Evolutionary conservation across 345 rosid genomes (phyloP), one percentile per base, ranked within the genome.

Genomic region (Mercurialis annua): DNA sequence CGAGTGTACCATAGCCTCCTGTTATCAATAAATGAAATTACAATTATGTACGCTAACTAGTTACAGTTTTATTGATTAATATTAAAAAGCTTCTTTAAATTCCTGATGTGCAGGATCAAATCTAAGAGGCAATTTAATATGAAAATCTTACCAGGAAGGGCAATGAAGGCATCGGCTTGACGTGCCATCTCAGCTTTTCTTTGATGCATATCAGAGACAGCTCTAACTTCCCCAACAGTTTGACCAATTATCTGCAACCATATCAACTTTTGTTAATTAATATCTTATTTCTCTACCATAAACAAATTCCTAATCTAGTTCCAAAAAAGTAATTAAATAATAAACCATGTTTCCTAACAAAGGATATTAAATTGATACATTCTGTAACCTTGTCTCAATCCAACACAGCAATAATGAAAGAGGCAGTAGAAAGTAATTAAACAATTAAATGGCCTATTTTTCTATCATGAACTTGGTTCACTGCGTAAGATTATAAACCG

Each of bases 1-100:
- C 98, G 0, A 92, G 90, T 31, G 98, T 92, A 38, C 98, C 98
- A 73, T 92, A 92, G 33, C 98, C 98, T 72, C 98, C 98, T 93
- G 69, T 49, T 33, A 55, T 36, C 9, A 27, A 59, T 26, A 3
- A 31, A 51, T 18, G 7, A n/a, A 36, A 12, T 14, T 17, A 36
- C 14, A 23, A 26, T 7, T 18, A 59, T 40, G n/a, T n/a, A n/a
- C n/a, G n/a, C n/a, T n/a, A n/a, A n/a, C n/a, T n/a, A n/a, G n/a
- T n/a, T n/a, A n/a, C n/a, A n/a, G n/a, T n/a, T n/a, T n/a, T n/a
- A n/a, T n/a, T n/a, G n/a, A 51, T 2, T 24, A 51, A 3, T 3
- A 36, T 51, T 1, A 9, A 9, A 51, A 10, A 23, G 23, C 16
- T 51, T 24, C 6, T 24, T n/a, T n/a, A 27, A 51, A 8, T 18